Base-by-base conservation (phyloP, 345 rosid species). In the Dipteronia dyeriana region DNA sequence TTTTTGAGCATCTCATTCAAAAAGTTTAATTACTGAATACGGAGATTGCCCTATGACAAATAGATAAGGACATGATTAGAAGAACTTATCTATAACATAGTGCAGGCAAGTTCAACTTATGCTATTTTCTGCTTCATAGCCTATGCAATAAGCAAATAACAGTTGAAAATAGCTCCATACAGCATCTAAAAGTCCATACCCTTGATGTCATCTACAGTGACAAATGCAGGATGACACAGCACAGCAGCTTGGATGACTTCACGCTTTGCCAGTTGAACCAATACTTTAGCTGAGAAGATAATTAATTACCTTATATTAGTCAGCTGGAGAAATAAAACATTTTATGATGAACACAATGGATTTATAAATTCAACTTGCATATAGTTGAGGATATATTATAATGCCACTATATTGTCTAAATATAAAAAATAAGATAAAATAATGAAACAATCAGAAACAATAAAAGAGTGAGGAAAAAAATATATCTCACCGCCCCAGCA, bases 151-250 rank as follows among this genome's bases (percentile, higher is more conserved):
- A 7, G 45, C 9, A 41, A 41, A 1, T 41, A 7, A 41, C 13
- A 6, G 45, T 41, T 7, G 57, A 68, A 73, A 4, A 41, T 41
- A 41, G 39, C 67, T 59, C 10, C 25, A 10, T 34, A 34, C 26
- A 62, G 56, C 39, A 63, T 63, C 41, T 9, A 16, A 22, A 22
- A 67, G 53, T 41, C 45, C 81, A 66, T 90, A 93, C 98, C 90
- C 70, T 89, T 87, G 68, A 95, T 84, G 76, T 93, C 97, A 47
- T 89, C 94, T 20, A 87, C 76, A 10, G 88, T 79, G 72, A 95
- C 92, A 51, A 86, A 82, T 39, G 93, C 83, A 84, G 97, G 97
- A 84, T 95, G 98, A 71, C 86, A 84, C 79, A 95, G 71, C 67
- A 88, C 93, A 70, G 87, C 90, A 34, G 94, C 95, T 76, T 88